phyloP scores from a whole-genome alignment of 1,284 basidiomycete genomes.

The Ganoderma resinaceum region DNA sequence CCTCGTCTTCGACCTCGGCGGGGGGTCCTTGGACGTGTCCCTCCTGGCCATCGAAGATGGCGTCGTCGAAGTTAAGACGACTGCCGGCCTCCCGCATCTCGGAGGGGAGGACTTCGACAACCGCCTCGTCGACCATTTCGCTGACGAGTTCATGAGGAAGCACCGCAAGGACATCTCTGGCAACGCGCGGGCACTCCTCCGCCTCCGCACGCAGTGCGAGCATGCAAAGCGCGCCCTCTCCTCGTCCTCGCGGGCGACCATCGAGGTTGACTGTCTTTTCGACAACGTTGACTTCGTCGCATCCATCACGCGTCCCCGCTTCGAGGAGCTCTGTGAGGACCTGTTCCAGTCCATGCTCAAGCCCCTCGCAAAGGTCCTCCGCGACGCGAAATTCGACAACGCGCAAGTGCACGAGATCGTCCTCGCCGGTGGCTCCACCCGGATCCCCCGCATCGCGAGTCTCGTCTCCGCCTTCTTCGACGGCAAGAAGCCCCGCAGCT shows the following conservation, averaged over 20 bases:
- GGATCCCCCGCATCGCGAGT: conserved; percentile 98
- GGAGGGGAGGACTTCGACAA: conserved; percentile 99
- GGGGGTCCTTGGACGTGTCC: conserved; percentile 99
- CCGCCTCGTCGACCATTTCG: conserved; percentile 96
- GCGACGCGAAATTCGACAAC: conserved; percentile 98
- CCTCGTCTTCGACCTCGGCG: conserved; percentile 96
- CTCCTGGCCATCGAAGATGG: conserved; percentile 97
- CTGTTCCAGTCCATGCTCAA: conserved; percentile 97
- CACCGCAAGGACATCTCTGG: conserved; percentile 94
- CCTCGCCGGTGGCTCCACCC: conserved; percentile 96
- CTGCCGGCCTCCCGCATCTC: conserved; percentile 97
- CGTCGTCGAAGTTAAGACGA: conserved; percentile 99
- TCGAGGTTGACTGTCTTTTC: conserved; percentile 97
- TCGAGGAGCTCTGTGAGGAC: conserved; percentile 97
- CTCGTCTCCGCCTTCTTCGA: conserved; percentile 99
- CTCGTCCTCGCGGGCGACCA: conserved; percentile 94
- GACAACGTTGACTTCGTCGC: conserved; percentile 99
- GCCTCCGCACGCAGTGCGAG: conserved; percentile 97
- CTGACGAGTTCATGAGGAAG: conserved; percentile 98
- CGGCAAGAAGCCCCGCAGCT: conserved; percentile 94
- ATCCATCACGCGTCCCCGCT: conserved; percentile 96
- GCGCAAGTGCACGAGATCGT: conserved; percentile 94
- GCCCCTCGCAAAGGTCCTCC: conserved; percentile 97
- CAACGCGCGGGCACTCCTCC: conserved; percentile 95
- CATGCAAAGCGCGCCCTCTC: conserved; percentile 98